Evolutionary conservation across 1,139 yeast genomes (phyloP), one percentile per base, ranked within the genome.

Genomic region (Pneumocystis murina): DNA sequence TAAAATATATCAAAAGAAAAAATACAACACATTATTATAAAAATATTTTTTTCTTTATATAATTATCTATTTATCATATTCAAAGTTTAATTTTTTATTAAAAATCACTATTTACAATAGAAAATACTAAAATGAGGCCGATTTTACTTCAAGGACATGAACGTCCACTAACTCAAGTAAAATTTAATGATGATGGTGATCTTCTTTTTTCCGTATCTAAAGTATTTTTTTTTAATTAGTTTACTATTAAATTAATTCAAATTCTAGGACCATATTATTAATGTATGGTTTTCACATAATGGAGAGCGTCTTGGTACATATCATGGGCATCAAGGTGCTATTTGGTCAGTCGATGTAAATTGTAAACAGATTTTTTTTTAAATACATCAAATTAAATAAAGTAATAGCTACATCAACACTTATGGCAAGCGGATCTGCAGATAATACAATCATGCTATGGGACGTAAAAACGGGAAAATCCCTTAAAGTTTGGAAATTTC

Each of bases 271-370:
- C 62, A 48, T 39, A 64, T 64, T 59, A 63, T 92, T n/a, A 85
- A 90, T 64, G 86, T 91, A 68, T 94, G 97, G 97, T 92, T 82
- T 76, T 83, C 97, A 36, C 86, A 87, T 69, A 92, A 91, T 74
- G 99, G 99, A 71, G 98, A 94, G 77, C 84, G 98, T 76, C 77
- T 94, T 67, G 99, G 98, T 63, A 92, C 99, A 66, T 83, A 89
- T 70, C 84, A 82, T 67, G 90, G 90, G 20, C 98, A 92, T 75
- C 81, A 81, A 68, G 98, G 98, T 84, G 88, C 97, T 67, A 86
- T 92, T 72, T 90, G 95, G 95, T 85, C 96, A 57, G 86, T 92
- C 68, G 97, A 92, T 73, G 86, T 90, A 63, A 95, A 88, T 81
- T 59, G 69, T 61, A 66, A 28, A 62, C 62, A 17, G 36, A 64